These are phyloP conservation scores for Ogataea thermomethanolica DNA, from an alignment of 805 yeast genomes.

Conservation along the genomic window DNA sequence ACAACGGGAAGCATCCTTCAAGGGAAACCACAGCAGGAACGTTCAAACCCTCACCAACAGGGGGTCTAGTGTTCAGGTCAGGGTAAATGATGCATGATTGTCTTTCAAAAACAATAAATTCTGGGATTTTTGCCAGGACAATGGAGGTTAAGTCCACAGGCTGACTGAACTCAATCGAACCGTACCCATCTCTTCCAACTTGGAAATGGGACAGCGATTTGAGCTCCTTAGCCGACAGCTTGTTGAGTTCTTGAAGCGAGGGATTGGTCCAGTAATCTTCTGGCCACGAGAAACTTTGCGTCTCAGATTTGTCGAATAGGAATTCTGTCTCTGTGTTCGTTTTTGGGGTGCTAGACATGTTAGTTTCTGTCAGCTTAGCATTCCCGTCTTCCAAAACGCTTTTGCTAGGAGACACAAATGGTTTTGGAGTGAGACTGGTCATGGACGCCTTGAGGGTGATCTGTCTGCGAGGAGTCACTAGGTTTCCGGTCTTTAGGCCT, in stretches of 20 bases:
- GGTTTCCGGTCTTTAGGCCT: slow-evolving; percentile 19
- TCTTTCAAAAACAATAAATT: slow-evolving; percentile 55
- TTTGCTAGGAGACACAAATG: slow-evolving; percentile 6
- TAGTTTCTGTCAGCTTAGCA: not conserved
- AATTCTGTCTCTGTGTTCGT: not conserved
- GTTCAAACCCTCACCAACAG: slow-evolving; percentile 78
- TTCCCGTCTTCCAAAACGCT: slow-evolving; percentile 1
- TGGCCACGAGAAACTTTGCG: slow-evolving; percentile 22
- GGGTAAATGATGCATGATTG: slow-evolving; percentile 72
- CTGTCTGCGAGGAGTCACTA: slow-evolving; percentile 28
- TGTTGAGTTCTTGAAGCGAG: slow-evolving; percentile 55
- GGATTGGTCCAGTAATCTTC: slow-evolving; percentile 91
- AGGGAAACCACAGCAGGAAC: slow-evolving; percentile 68
- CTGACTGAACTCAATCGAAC: slow-evolving; percentile 67
- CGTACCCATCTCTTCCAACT: slow-evolving; percentile 77
- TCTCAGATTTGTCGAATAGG: no score
- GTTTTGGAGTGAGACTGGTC: slow-evolving; percentile 1
- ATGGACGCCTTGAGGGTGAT: slow-evolving; percentile 26
- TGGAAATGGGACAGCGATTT: slow-evolving; percentile 60
- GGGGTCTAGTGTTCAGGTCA: slow-evolving; percentile 55
- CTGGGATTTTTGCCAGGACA: slow-evolving; percentile 63
- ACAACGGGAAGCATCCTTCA: slow-evolving; percentile 77
- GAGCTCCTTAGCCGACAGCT: slow-evolving; percentile 59
- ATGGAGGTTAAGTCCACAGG: slow-evolving; percentile 82
- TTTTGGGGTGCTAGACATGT: not conserved